Conservation (phyloP, 1,284 basidiomycete species). For the Exobasidium cylindrosporum region DNA sequence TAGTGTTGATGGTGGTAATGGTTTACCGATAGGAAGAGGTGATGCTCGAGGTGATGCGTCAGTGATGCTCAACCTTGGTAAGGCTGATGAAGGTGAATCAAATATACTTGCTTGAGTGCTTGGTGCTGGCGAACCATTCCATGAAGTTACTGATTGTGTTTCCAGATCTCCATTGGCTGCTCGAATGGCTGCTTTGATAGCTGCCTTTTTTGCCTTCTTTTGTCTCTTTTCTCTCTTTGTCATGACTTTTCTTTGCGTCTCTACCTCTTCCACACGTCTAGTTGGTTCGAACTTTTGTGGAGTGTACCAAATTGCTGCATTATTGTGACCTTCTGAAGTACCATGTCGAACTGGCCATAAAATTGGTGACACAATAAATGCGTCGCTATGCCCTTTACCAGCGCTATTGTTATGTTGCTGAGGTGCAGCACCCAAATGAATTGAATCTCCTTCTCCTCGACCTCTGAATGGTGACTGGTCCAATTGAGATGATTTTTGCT, state of each 20-base stretch:
- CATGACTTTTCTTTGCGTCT: conserved; percentile 27
- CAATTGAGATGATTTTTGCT: conserved; percentile 14
- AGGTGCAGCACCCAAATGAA: conserved; percentile 21
- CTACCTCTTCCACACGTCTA: conserved; percentile 17
- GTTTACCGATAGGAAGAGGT: conserved; percentile 32
- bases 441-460: not conserved
- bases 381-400: conserved; percentile 21
- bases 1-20: conserved; percentile 20
- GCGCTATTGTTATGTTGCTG: conserved; percentile 24
- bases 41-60: conserved; percentile 43
- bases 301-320: conserved; percentile 23
- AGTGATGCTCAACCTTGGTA: conserved; percentile 43
- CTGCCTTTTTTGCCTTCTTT: conserved; percentile 33
- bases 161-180: conserved; percentile 14
- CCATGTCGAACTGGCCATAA: conserved; percentile 37
- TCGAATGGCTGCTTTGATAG: conserved; percentile 21
- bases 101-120: not conserved
- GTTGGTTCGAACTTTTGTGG: conserved; percentile 23
- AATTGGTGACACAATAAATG: conserved; percentile 43
- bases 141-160: conserved; percentile 7
- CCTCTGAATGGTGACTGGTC: conserved; percentile 35
- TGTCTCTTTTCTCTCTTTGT: conserved; percentile 44
- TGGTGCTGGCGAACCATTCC: not conserved
- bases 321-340: conserved; percentile 8
- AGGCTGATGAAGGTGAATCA: conserved; percentile 34